Evolutionary conservation across 2,329 filamentous ascomycete species (phyloP), one percentile per base, ranked within the genome.

Genomic region (Colletotrichum liriopes): DNA sequence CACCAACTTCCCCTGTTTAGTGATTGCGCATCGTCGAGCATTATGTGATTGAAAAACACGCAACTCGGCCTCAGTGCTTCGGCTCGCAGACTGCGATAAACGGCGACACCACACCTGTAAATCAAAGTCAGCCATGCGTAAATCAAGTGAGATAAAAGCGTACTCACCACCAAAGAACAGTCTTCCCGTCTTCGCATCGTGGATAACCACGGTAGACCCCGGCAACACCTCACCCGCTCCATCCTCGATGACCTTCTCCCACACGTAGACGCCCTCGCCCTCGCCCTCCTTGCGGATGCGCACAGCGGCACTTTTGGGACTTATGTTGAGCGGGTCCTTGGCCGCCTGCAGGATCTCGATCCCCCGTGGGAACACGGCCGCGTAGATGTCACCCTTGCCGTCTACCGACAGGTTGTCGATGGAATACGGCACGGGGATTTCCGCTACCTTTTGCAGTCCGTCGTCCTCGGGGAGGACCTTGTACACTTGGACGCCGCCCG

Each of bases 171-270:
- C 72, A 23, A 78, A 67, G 47, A 80, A 80, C 51, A 80, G 47
- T 35, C 76, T 75, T 12, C 78, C 77, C 0, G 78, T 79, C 61
- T 74, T 76, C 14, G 75, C 76, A 65, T 79, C 78, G 45, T 79
- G 78, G 20, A 79, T 62, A 9, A 75, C 78, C 0, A 73, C 75
- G 29, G 78, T 79, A 9, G 75, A 41, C 7, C 65, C 76, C 5
- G 77, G 76, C 14, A 80, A 67, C 12, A 78, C 72, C 62, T 77
- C 77, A 1, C 65, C 75, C 11, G 73, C 37, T 0, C 74, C 71
- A 62, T 80, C 78, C 67, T 80, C 78, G 9, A 80, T 65, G 4
- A 78, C 61, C 73, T 80, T 80, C 58, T 76, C 72, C 43, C 76
- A 75, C 41, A 41, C 47, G 20, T 77, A 77, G n/a, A 51, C 72